Evolutionary conservation across 2,329 filamentous ascomycete genomes (phyloP).

Genomic region (Colletotrichum endophyticum): DNA sequence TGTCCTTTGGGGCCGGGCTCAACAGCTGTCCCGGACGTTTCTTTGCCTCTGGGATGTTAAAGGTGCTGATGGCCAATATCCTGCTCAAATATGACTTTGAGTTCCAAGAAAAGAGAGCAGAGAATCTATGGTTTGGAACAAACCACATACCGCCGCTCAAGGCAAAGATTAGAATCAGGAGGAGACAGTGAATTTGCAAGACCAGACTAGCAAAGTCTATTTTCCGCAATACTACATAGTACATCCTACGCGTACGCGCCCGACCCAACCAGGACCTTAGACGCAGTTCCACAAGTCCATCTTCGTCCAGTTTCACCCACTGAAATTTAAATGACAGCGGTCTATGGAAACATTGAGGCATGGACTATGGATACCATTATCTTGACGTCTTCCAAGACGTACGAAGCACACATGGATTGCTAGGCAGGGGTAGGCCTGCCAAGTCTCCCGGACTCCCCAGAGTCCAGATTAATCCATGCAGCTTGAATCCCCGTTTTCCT

Average conservation of each 20-base stretch:
- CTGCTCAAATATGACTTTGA: neutral
- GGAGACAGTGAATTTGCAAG: neutral
- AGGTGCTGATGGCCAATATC: neutral
- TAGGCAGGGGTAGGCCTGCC: neutral
- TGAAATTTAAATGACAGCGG: neutral
- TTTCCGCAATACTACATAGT: neutral
- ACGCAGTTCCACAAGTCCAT: neutral
- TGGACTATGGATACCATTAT: neutral
- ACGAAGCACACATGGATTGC: neutral
- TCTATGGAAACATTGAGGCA: neutral
- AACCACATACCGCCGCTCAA: neutral
- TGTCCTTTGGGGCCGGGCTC: slow-evolving; percentile 35
- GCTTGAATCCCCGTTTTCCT: neutral
- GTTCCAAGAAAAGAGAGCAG: neutral
- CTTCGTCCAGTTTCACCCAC: neutral
- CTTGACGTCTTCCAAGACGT: neutral
- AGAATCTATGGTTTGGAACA: neutral
- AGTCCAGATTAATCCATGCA: neutral
- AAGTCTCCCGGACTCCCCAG: neutral
- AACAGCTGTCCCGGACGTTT: neutral
- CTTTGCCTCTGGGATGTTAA: neutral
- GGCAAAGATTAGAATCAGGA: neutral
- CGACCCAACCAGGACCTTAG: neutral
- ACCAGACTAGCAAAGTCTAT: neutral
- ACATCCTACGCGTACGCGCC: neutral